Conservation (phyloP, 1,284 basidiomycete genomes). For the Agroathelia rolfsii region DNA sequence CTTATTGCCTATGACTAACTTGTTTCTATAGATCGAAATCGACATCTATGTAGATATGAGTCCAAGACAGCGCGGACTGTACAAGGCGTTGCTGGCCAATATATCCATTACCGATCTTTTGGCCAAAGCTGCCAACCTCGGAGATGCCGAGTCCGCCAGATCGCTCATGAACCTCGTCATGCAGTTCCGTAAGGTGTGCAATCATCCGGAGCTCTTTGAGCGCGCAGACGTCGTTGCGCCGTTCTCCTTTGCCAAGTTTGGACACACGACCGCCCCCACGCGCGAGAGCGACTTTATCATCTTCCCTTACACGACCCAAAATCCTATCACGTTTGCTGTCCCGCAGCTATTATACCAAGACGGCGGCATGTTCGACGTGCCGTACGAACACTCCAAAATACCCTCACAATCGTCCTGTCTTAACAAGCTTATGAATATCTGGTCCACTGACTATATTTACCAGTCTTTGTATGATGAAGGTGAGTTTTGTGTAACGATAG, state of each 20-base stretch:
- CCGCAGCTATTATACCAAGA: constrained; percentile 77
- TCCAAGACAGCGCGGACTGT: constrained; percentile 88
- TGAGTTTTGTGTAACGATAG: constrained; percentile 23
- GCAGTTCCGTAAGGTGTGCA: constrained; percentile 99
- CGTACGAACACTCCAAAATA: constrained; percentile 45
- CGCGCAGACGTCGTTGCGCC: constrained; percentile 93
- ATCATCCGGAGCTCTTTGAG: constrained; percentile 97
- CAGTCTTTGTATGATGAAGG: constrained; percentile 59
- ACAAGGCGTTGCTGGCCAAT: constrained; percentile 84
- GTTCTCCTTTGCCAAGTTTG: constrained; percentile 81
- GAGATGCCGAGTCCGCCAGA: constrained; percentile 84
- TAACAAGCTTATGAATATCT: constrained; percentile 80
- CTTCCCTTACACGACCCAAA: constrained; percentile 79
- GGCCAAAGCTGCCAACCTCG: constrained; percentile 83
- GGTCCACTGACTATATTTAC: constrained; percentile 78
- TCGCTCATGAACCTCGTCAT: constrained; percentile 99
- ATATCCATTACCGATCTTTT: constrained; percentile 94
- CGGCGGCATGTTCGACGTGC: constrained; percentile 66
- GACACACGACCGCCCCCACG: constrained; percentile 70
- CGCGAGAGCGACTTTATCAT: constrained; percentile 83
- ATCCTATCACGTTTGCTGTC: constrained; percentile 74
- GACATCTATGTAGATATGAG: constrained; percentile 94
- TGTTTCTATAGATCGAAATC: constrained; percentile 72
- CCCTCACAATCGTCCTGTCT: constrained; percentile 56
- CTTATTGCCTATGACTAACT: constrained; percentile 5